phyloP scores from a whole-genome alignment of 2,329 filamentous ascomycete genomes.

The Penicillium sp. region DNA sequence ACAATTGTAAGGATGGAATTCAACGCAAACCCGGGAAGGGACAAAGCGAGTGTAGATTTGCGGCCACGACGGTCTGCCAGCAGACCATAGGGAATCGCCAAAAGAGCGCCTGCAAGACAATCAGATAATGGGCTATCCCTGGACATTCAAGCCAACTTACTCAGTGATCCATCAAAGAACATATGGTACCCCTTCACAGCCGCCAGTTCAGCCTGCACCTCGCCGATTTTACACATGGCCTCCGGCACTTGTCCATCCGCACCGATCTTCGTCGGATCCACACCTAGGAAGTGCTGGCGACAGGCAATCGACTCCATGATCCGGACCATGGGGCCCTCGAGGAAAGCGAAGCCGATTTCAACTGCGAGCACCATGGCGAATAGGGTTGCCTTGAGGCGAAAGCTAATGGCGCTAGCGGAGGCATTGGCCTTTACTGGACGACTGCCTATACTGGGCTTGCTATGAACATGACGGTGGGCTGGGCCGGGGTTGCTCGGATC shows the following conservation, averaged over 20 bases:
- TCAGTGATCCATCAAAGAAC: constrained; percentile 47
- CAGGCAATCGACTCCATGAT: constrained; percentile 52
- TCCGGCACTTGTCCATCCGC: constrained; percentile 46
- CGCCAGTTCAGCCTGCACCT: constrained; percentile 50
- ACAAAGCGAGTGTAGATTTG: constrained; percentile 45
- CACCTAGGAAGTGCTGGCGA: constrained; percentile 42
- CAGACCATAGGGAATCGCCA: constrained; percentile 51
- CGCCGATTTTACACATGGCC: constrained; percentile 50
- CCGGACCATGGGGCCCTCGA: constrained; percentile 46
- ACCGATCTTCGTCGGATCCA: constrained; percentile 45
- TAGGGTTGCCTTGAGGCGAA: constrained; percentile 42
- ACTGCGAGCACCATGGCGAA: constrained; percentile 44
- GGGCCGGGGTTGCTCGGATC: constrained; percentile 7
- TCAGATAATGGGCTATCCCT: not conserved
- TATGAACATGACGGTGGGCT: not conserved
- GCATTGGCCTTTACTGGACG: constrained; percentile 5
- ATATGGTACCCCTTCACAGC: constrained; percentile 52
- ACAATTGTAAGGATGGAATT: constrained; percentile 33
- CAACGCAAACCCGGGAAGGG: constrained; percentile 43
- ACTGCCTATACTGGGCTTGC: not conserved
- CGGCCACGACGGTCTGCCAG: constrained; percentile 50
- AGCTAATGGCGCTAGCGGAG: constrained; percentile 29
- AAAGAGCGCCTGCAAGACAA: constrained; percentile 40
- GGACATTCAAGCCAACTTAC: constrained; percentile 23
- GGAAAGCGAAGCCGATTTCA: constrained; percentile 47